A percentile compares a stretch with the other conserved stretches of the same genome.
phyloP scores from a whole-genome alignment of 139 green algal genomes.

The Dunaliella primolecta region DNA sequence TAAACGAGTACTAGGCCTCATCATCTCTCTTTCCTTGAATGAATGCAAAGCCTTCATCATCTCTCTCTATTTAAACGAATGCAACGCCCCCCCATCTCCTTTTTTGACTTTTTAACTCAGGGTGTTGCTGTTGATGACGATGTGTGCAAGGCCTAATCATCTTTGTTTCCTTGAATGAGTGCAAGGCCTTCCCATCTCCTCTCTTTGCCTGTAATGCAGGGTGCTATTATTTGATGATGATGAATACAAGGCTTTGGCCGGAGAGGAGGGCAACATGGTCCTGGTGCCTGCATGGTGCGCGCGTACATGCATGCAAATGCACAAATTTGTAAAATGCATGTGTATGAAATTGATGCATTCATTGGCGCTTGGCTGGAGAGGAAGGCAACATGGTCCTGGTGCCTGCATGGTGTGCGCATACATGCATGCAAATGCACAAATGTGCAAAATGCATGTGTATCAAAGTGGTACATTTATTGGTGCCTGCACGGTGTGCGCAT shows the following conservation, averaged over 20 bases:
- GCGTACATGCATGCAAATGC: not conserved
- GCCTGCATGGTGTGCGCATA: conserved; percentile 18
- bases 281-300: conserved; percentile 27
- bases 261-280: conserved; percentile 42
- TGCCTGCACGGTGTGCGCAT: conserved; percentile 8
- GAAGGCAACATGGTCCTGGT: conserved; percentile 37
- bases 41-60: too few species aligned
- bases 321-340: not conserved
- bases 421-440: not conserved
- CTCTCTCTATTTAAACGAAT: too few species aligned
- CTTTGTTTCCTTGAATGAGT: too few species aligned
- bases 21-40: too few species aligned
- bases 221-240: conserved; percentile 37
- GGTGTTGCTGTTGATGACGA: too few species aligned
- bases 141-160: too few species aligned
- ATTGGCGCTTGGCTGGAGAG: conserved; percentile 32
- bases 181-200: too few species aligned
- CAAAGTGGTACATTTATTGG: conserved; percentile 29
- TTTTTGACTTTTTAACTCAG: too few species aligned
- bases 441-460: conserved; percentile 3
- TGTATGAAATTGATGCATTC: conserved; percentile 23
- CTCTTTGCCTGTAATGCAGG: too few species aligned
- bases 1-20: too few species aligned
- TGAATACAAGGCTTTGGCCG: conserved; percentile 22
- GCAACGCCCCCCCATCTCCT: too few species aligned